phyloP scores from a whole-genome alignment of 495 filamentous ascomycete species.

The Jackrogersella minutella region DNA sequence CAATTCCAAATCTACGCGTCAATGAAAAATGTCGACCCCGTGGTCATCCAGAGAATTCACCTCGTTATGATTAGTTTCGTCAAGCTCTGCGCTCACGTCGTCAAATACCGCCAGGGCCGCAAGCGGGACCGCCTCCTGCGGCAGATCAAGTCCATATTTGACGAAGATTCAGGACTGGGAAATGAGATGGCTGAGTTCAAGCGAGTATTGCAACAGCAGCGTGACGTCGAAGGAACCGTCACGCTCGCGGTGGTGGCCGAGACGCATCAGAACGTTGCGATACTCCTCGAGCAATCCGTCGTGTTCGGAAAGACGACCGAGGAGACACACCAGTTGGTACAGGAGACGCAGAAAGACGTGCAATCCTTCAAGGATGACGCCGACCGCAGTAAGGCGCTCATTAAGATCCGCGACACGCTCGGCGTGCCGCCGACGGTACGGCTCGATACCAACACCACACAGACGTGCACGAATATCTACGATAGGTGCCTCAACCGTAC shows the following conservation, averaged over 20 bases:
- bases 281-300: background rate
- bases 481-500: background rate
- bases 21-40: background rate
- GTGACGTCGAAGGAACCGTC: conserved; percentile 2
- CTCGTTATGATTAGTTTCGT: conserved; percentile 4
- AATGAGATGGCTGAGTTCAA: background rate
- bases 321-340: background rate
- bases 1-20: conserved; percentile 7
- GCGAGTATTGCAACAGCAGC: background rate
- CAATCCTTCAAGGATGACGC: background rate
- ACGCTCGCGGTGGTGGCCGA: background rate
- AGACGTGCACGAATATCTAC: background rate
- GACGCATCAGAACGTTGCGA: background rate
- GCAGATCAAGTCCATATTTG: conserved; percentile 3
- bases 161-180: background rate
- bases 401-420: conserved; percentile 3
- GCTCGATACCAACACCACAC: conserved; percentile 2
- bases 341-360: background rate
- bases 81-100: conserved; percentile 2
- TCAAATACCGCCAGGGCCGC: conserved; percentile 5
- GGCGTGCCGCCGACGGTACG: background rate
- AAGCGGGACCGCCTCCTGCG: conserved; percentile 3
- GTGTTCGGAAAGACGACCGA: background rate
- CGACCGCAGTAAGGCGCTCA: background rate
- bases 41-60: background rate